Conservation (phyloP, 2,329 filamentous ascomycete genomes). For the Alternaria brassicae region DNA sequence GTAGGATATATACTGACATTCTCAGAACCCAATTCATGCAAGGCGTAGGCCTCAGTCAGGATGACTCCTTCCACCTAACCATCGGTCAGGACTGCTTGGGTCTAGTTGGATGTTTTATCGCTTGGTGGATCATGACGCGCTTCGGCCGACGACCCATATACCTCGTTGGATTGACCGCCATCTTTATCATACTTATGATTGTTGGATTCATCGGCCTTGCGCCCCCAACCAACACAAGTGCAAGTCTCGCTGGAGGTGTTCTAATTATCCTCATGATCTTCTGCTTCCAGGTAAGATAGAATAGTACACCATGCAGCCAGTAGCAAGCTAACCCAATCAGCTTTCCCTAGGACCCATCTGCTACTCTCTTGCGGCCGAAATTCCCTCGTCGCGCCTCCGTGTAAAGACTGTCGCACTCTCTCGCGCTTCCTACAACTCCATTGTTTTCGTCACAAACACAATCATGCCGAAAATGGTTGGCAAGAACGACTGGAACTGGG, state of each 20-base stretch:
- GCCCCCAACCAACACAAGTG: constrained; percentile 48
- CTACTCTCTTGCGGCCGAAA: constrained; percentile 83
- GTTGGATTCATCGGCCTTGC: constrained; percentile 77
- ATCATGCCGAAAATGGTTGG: constrained; percentile 37
- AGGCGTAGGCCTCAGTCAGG: constrained; percentile 31
- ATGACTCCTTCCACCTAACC: constrained; percentile 34
- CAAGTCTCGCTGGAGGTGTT: constrained; percentile 49
- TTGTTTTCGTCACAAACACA: constrained; percentile 31
- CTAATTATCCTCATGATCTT: constrained; percentile 37
- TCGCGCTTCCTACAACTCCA: constrained; percentile 53
- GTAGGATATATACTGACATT: neutral
- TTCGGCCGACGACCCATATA: constrained; percentile 78
- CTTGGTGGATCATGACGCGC: constrained; percentile 80
- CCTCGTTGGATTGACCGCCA: constrained; percentile 62
- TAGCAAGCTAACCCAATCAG: constrained; percentile 73
- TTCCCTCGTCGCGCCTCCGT: constrained; percentile 80
- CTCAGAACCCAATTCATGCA: constrained; percentile 27
- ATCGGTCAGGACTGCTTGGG: constrained; percentile 34
- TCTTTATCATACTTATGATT: constrained; percentile 32
- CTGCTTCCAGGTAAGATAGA: constrained; percentile 29
- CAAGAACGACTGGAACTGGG: constrained; percentile 36
- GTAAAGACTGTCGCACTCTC: constrained; percentile 89
- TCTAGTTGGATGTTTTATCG: constrained; percentile 68
- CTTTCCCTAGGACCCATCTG: constrained; percentile 79
- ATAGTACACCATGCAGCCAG: accelerated